A percentile compares a stretch with the other conserved stretches of the same genome.
Evolutionary conservation across 208 protist genomes (phyloP).

Genomic region (Crithidia brevicula): DNA sequence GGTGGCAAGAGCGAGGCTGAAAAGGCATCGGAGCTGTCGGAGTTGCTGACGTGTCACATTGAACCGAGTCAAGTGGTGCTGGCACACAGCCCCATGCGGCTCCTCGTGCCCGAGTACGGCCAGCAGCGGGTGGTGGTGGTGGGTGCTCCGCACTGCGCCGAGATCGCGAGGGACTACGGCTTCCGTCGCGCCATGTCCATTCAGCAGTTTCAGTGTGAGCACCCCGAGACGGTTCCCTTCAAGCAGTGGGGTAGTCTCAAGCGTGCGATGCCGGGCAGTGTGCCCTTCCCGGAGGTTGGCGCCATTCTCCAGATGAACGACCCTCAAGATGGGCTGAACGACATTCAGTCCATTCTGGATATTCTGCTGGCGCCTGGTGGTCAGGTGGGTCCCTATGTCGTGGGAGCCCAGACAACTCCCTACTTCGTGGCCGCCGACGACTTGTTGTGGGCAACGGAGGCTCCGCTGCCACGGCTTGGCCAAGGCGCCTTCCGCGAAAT

Average conservation of each 20-base stretch:
- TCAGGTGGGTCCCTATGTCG: constrained; percentile 57
- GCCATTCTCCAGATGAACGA: constrained; percentile 82
- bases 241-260: constrained; percentile 62
- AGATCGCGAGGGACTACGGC: constrained; percentile 69
- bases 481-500: constrained; percentile 85
- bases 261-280: constrained; percentile 19
- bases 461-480: constrained; percentile 77
- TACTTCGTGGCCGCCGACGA: constrained; percentile 80
- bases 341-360: constrained; percentile 81
- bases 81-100: constrained; percentile 81
- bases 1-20: constrained; percentile 61
- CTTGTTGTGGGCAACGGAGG: constrained; percentile 75
- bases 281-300: constrained; percentile 55
- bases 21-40: constrained; percentile 76
- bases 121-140: constrained; percentile 69
- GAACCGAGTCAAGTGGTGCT: constrained; percentile 64
- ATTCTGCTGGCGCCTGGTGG: constrained; percentile 68
- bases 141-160: constrained; percentile 47
- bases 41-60: constrained; percentile 62
- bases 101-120: constrained; percentile 58
- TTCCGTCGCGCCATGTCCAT: constrained; percentile 76
- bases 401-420: constrained; percentile 64
- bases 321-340: constrained; percentile 78
- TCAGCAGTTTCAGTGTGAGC: constrained; percentile 70
- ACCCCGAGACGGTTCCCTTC: constrained; percentile 78